Percentiles rank a stretch among this genome's conserved stretches.
phyloP scores from a whole-genome alignment of 1,284 basidiomycete genomes.

The Tilletia horrida region DNA sequence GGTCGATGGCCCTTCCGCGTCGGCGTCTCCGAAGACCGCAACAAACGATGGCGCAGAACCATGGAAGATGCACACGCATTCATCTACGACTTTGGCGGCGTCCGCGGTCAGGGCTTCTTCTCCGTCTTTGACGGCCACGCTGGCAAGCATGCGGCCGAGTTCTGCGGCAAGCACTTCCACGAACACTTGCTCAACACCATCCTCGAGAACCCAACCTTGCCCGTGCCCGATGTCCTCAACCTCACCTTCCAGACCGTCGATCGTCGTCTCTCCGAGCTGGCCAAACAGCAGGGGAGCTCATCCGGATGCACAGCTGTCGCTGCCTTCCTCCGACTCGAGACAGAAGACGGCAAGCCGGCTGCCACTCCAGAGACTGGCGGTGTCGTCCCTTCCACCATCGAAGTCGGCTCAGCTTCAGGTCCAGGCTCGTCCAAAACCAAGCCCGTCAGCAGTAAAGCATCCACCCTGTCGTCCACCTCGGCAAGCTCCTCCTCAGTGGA shows the following conservation, averaged over 20 bases:
- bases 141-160: slow-evolving; percentile 96
- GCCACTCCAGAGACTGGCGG: slow-evolving; percentile 23
- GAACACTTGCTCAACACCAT: slow-evolving; percentile 61
- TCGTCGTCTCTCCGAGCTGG: slow-evolving; percentile 71
- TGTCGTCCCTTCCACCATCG: background rate
- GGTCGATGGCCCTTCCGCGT: slow-evolving; percentile 61
- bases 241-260: slow-evolving; percentile 91
- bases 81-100: slow-evolving; percentile 79
- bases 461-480: background rate
- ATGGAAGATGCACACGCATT: slow-evolving; percentile 99
- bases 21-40: slow-evolving; percentile 79
- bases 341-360: slow-evolving; percentile 57
- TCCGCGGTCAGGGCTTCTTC: slow-evolving; percentile 93
- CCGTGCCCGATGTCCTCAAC: slow-evolving; percentile 86
- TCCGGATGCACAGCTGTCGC: slow-evolving; percentile 97
- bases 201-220: slow-evolving; percentile 58
- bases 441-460: background rate
- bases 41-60: slow-evolving; percentile 78
- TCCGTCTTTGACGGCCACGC: slow-evolving; percentile 98
- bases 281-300: slow-evolving; percentile 83
- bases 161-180: slow-evolving; percentile 96
- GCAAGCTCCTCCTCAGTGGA: background rate
- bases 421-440: background rate
- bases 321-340: slow-evolving; percentile 93
- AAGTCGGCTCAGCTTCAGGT: background rate